Evolutionary conservation across 768 basidiomycete genomes (phyloP).

Genomic region (Tricholoma matsutake): DNA sequence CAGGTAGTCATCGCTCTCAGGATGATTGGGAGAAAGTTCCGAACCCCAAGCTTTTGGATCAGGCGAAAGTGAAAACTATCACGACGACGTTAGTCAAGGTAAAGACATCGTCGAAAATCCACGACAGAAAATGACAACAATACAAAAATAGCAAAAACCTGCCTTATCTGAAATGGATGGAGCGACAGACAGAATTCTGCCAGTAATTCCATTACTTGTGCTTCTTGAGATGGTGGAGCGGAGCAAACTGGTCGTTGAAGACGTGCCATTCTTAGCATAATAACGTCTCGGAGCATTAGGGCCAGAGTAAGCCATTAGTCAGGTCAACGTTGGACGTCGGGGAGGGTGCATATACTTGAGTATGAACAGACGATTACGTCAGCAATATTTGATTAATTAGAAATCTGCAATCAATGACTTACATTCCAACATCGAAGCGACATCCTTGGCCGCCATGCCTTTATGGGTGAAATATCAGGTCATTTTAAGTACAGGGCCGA

Average conservation of each 20-base stretch:
- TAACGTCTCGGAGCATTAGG: slow-evolving; percentile 41
- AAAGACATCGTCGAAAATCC: background rate
- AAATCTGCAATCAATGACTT: background rate
- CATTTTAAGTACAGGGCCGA: background rate
- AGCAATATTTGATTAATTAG: background rate
- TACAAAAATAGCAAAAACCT: slow-evolving; percentile 8
- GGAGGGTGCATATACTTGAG: background rate
- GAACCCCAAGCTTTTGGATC: slow-evolving; percentile 75
- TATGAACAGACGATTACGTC: background rate
- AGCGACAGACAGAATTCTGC: slow-evolving; percentile 19
- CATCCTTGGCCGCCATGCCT: background rate
- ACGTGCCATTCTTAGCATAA: slow-evolving; percentile 35
- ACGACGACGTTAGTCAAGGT: background rate
- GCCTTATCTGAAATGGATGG: slow-evolving; percentile 63
- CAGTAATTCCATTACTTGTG: slow-evolving; percentile 25
- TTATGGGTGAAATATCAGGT: background rate
- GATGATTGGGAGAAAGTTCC: slow-evolving; percentile 51
- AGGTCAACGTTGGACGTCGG: background rate
- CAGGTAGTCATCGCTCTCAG: slow-evolving; percentile 68
- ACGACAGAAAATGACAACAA: background rate
- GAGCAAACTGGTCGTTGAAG: slow-evolving; percentile 53
- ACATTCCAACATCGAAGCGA: background rate
- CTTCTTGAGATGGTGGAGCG: slow-evolving; percentile 23
- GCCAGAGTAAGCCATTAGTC: slow-evolving; percentile 30
- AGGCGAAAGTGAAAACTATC: slow-evolving; percentile 68